phyloP scores from a whole-genome alignment of 352 stramenopile species.

The Hyphochytrium catenoides region DNA sequence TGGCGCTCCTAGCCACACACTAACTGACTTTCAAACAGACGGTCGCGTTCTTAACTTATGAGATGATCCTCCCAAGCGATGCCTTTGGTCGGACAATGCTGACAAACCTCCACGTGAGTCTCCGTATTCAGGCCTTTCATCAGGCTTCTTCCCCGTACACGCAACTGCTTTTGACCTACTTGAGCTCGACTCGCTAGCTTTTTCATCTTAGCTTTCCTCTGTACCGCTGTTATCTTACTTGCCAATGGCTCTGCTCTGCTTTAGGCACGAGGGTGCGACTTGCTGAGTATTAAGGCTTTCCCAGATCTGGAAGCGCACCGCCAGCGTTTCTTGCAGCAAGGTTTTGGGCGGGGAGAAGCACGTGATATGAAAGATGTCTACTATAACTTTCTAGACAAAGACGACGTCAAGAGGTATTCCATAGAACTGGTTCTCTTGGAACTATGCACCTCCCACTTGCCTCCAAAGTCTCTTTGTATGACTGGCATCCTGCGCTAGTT shows the following conservation, averaged over 20 bases:
- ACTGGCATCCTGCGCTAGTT: too few relatives aligned
- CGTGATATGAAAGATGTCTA: slow-evolving; percentile 77
- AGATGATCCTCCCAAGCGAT: slow-evolving; percentile 68
- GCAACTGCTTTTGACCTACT: too few relatives aligned
- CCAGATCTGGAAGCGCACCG: slow-evolving; percentile 42
- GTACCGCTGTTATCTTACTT: too few relatives aligned
- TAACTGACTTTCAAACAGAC: too few relatives aligned
- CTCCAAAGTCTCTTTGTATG: too few relatives aligned
- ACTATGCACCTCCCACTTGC: too few relatives aligned
- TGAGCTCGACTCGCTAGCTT: too few relatives aligned
- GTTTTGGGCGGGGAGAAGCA: slow-evolving; percentile 38
- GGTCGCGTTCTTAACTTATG: slow-evolving; percentile 55
- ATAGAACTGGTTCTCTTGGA: too few relatives aligned
- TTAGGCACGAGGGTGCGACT: slow-evolving; percentile 35
- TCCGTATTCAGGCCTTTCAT: neutral
- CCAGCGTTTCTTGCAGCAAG: slow-evolving; percentile 29
- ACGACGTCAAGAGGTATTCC: slow-evolving; percentile 34
- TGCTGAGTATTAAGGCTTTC: slow-evolving; percentile 46
- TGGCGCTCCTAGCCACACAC: too few relatives aligned
- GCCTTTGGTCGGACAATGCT: slow-evolving; percentile 72
- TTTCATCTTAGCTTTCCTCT: too few relatives aligned
- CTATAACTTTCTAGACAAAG: slow-evolving; percentile 47
- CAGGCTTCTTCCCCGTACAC: too few relatives aligned
- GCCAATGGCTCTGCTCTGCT: slow-evolving; percentile 1
- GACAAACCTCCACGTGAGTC: slow-evolving; percentile 45